phyloP scores from a whole-genome alignment of 768 basidiomycete genomes.

The Saitozyma podzolica region DNA sequence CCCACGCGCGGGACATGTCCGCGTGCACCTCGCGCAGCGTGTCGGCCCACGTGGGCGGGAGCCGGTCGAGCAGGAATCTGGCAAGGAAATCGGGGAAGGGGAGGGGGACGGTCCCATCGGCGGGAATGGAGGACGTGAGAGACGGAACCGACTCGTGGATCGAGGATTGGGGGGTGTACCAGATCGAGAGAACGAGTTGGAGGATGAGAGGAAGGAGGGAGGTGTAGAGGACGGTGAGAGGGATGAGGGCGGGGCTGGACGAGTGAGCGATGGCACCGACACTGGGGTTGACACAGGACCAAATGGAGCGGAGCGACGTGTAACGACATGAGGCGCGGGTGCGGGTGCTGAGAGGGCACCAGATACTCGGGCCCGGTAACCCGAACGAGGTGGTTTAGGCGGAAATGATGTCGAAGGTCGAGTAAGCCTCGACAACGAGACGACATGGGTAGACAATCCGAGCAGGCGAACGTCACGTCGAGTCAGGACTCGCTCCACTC shows the following conservation, averaged over 20 bases:
- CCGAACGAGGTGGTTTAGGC: too few relatives aligned
- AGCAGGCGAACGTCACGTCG: too few relatives aligned
- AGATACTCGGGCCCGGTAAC: too few relatives aligned
- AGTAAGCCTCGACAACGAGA: too few relatives aligned
- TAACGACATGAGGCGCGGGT: too few relatives aligned
- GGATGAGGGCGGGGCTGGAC: constrained; percentile 36
- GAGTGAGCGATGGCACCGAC: constrained; percentile 7
- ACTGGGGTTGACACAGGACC: neutral
- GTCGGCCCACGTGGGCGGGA: neutral
- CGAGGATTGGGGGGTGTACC: constrained; percentile 23
- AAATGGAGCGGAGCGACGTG: neutral
- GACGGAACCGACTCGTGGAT: neutral
- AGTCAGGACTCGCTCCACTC: constrained; percentile 9
- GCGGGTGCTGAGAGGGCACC: too few relatives aligned
- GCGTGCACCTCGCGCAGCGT: neutral
- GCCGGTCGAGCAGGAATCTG: neutral
- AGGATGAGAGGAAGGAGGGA: constrained; percentile 48
- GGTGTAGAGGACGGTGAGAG: constrained; percentile 47
- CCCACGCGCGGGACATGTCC: constrained; percentile 6
- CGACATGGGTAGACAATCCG: too few relatives aligned
- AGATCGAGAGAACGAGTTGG: constrained; percentile 48
- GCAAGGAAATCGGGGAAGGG: neutral
- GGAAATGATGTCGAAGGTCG: too few relatives aligned
- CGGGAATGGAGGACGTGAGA: neutral
- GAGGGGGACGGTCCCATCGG: neutral